These are phyloP conservation scores for Cardamine chenopodiifolia DNA, from an alignment of 345 rosid species.

Conservation along the genomic window DNA sequence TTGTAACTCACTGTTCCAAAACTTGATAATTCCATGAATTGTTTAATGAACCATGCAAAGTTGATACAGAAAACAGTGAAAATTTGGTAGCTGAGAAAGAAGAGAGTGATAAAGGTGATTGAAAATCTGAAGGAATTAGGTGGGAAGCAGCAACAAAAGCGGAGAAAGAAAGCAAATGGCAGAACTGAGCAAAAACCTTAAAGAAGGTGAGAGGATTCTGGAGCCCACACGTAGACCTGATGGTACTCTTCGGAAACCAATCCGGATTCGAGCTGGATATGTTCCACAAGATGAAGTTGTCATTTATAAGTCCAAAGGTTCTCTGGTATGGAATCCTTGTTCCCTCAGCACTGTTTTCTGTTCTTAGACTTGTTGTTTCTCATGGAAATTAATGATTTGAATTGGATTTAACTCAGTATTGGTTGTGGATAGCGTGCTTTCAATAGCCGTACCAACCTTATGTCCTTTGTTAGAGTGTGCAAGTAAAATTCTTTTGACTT, in stretches of 20 bases:
- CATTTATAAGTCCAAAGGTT: conserved; percentile 84
- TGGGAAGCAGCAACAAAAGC: conserved; percentile 51
- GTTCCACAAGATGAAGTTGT: conserved; percentile 91
- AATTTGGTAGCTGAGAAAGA: conserved; percentile 17
- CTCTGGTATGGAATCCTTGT: conserved; percentile 55
- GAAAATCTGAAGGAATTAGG: conserved; percentile 17
- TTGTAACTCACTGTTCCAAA: conserved; percentile 2
- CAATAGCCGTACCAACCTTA: not conserved
- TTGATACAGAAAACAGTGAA: conserved; percentile 2
- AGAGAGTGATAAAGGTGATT: not conserved
- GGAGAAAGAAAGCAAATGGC: conserved; percentile 62
- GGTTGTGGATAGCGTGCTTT: not conserved
- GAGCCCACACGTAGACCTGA: conserved; percentile 90
- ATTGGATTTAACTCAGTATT: not conserved
- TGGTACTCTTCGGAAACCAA: conserved; percentile 85
- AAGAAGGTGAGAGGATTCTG: conserved; percentile 91
- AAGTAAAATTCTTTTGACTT: not conserved
- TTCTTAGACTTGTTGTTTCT: not conserved
- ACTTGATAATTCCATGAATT: not conserved
- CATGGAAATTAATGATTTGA: not conserved
- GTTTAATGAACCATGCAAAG: not conserved
- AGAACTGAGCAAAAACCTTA: conserved; percentile 83
- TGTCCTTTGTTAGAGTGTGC: not conserved
- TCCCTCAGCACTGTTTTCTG: conserved; percentile 10
- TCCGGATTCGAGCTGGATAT: conserved; percentile 87